phyloP scores from a whole-genome alignment of 1,284 basidiomycete species.

The Rhodotorula sp. region DNA sequence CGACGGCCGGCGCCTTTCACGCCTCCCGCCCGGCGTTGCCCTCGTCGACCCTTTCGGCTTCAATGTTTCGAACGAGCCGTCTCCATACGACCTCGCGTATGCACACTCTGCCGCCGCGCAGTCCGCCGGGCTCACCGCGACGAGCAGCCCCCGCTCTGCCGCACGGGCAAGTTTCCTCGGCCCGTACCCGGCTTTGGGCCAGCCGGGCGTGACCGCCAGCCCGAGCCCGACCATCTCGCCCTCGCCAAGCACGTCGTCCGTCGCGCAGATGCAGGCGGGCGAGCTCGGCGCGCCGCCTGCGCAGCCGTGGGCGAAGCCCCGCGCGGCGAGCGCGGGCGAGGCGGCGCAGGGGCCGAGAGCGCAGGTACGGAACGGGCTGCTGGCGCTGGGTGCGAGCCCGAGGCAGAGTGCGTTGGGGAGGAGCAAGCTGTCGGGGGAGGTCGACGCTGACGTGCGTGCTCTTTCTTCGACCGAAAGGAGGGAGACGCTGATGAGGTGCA shows the following conservation, averaged over 20 bases:
- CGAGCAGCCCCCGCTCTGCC: neutral
- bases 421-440: conserved; percentile 41
- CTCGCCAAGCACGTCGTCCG: conserved; percentile 4
- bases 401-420: neutral
- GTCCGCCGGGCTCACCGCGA: neutral
- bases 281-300: neutral
- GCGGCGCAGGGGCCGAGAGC: conserved; percentile 1
- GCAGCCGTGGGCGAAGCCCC: conserved; percentile 22
- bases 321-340: conserved; percentile 15
- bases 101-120: conserved; percentile 1
- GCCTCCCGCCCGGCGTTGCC: conserved; percentile 30
- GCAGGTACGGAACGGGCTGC: conserved; percentile 22
- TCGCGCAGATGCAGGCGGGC: neutral
- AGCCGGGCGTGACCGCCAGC: neutral
- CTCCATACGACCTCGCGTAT: conserved; percentile 40
- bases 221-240: conserved; percentile 5
- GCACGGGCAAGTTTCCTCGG: neutral
- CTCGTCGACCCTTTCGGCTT: conserved; percentile 41
- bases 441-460: conserved; percentile 30
- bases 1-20: conserved; percentile 20
- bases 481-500: neutral
- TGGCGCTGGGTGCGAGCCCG: conserved; percentile 12
- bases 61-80: conserved; percentile 27
- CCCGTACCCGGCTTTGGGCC: neutral
- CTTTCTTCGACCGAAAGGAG: no score